A percentile compares a stretch with the other conserved stretches of the same genome.
These are phyloP conservation scores for Yamadazyma pseudoaaseri DNA, from an alignment of 1,139 yeast species.

Conservation along the genomic window DNA sequence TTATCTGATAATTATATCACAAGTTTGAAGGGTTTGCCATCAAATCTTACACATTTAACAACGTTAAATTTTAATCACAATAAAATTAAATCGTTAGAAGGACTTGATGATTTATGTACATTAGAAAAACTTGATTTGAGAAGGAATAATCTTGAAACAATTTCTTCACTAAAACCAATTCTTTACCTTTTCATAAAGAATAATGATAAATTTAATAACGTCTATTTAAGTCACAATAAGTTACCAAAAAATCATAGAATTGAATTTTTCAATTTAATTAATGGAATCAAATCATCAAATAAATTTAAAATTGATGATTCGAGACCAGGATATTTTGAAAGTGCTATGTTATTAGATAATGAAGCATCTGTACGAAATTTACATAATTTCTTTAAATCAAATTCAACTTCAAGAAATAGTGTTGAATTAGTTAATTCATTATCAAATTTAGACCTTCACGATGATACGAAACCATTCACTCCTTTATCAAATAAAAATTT, in stretches of 20 bases:
- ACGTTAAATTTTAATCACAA: conserved; percentile 58
- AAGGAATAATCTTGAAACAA: conserved; percentile 43
- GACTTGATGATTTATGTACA: conserved; percentile 44
- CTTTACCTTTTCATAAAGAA: conserved; percentile 33
- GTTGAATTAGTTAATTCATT: conserved; percentile 14
- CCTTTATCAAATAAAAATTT: conserved; percentile 33
- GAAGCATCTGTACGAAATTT: conserved; percentile 45
- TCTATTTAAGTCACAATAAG: conserved; percentile 44
- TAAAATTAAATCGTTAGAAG: conserved; percentile 41
- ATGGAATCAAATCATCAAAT: conserved; percentile 52
- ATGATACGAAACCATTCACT: conserved; percentile 17
- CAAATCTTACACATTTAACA: conserved; percentile 39
- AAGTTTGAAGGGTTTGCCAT: conserved; percentile 38
- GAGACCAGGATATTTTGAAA: conserved; percentile 63
- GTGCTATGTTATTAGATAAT: conserved; percentile 51
- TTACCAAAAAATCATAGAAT: conserved; percentile 49
- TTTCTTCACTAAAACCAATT: conserved; percentile 34
- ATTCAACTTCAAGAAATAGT: conserved; percentile 9
- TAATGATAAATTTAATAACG: conserved; percentile 28
- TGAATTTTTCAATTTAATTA: conserved; percentile 52
- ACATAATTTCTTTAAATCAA: conserved; percentile 38
- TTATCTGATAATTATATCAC: conserved; percentile 54
- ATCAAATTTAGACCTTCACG: conserved; percentile 15
- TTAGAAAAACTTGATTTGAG: conserved; percentile 60
- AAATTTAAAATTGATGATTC: conserved; percentile 58